Evolutionary conservation across 305 asterid species (phyloP).

Genomic region (Striga hermonthica): DNA sequence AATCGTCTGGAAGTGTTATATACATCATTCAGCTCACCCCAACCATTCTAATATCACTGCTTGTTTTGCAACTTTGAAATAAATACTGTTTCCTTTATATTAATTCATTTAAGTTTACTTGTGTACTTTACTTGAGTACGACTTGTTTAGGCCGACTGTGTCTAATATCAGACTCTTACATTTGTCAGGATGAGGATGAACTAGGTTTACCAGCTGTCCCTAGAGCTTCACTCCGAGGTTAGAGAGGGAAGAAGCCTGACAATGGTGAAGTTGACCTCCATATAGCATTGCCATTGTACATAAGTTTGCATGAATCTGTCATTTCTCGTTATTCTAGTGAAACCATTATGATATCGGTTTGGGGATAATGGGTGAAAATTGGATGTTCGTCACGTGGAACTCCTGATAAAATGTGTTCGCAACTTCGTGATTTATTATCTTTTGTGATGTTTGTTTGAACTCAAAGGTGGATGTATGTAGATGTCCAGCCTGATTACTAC

Average conservation of each 20-base stretch:
- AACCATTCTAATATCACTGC: not conserved
- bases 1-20: not conserved
- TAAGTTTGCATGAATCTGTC: slow-evolving; percentile 10
- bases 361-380: slow-evolving; percentile 17
- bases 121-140: not conserved
- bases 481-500: not conserved
- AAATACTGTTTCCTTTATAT: not conserved
- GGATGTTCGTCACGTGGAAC: slow-evolving; percentile 17
- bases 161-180: slow-evolving; percentile 25
- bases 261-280: slow-evolving; percentile 7
- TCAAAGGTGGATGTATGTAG: slow-evolving; percentile 32
- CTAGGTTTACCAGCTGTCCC: slow-evolving; percentile 96
- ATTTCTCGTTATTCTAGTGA: slow-evolving; percentile 20
- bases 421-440: slow-evolving; percentile 30
- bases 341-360: slow-evolving; percentile 20
- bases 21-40: not conserved
- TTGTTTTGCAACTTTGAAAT: not conserved
- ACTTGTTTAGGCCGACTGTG: not conserved
- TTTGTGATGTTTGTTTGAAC: slow-evolving; percentile 30
- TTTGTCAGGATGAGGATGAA: slow-evolving; percentile 78
- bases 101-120: slow-evolving; percentile 7
- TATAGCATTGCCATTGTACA: slow-evolving; percentile 23
- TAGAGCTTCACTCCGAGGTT: slow-evolving; percentile 80
- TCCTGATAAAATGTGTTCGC: slow-evolving; percentile 10
- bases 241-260: slow-evolving; percentile 28